These are phyloP conservation scores for Thraustochytrium sp. DNA, from an alignment of 352 stramenopile genomes.

Conservation along the genomic window DNA sequence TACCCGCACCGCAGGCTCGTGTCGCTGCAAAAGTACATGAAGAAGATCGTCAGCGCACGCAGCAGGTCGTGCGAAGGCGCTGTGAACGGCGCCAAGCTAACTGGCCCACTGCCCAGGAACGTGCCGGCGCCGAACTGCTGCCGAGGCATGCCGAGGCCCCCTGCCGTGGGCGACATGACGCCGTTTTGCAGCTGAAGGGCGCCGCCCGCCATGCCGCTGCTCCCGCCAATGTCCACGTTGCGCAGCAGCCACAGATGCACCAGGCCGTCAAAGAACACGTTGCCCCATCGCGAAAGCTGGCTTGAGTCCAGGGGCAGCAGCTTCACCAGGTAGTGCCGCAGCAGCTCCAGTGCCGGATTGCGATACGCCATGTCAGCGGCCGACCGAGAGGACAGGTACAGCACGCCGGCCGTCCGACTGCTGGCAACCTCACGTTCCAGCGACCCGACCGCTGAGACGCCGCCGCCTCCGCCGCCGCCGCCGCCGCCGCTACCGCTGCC, in stretches of 20 bases:
- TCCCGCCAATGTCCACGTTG: not conserved
- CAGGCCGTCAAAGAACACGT: not conserved
- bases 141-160: not conserved
- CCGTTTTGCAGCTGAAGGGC: not conserved
- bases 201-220: not conserved
- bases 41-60: not conserved
- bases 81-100: too few relatives aligned
- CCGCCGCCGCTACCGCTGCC: too few relatives aligned
- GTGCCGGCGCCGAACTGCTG: too few relatives aligned
- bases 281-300: not conserved
- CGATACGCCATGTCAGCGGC: not conserved
- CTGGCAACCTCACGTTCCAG: not conserved
- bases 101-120: too few relatives aligned
- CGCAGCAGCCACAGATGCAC: conserved; percentile 14
- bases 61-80: not conserved
- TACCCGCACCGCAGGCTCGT: not conserved
- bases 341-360: not conserved
- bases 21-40: not conserved
- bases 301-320: not conserved
- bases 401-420: not conserved
- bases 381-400: not conserved
- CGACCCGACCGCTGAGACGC: not conserved
- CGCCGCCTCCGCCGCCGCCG: not conserved
- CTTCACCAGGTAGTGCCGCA: not conserved
- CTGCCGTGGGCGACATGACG: not conserved